A percentile compares a stretch with the other conserved stretches of the same genome.
Conservation (phyloP, 2,329 filamentous ascomycete genomes). For the Arthrobotrys megalospora region DNA sequence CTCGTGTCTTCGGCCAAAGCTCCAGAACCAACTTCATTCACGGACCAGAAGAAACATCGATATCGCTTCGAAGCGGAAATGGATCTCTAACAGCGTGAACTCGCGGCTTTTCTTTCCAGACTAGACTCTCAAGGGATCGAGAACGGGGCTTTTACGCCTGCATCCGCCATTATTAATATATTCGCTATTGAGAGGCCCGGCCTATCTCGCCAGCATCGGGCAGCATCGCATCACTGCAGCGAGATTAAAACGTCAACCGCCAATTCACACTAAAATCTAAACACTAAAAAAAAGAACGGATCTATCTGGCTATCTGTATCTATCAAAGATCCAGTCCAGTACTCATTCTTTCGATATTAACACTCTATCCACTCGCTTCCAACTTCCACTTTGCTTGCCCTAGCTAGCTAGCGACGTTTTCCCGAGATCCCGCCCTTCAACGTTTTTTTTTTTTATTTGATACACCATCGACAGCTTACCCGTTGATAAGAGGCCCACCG, state of each 20-base stretch:
- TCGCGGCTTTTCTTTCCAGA: constrained; percentile 32
- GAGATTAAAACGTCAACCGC: constrained; percentile 6
- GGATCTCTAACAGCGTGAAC: constrained; percentile 36
- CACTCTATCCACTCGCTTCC: constrained; percentile 51
- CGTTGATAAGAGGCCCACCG: constrained; percentile 47
- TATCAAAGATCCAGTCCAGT: neutral
- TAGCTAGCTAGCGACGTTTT: constrained; percentile 26
- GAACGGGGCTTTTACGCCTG: constrained; percentile 25
- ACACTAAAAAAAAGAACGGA: neutral
- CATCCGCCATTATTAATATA: constrained; percentile 45
- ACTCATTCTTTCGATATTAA: constrained; percentile 8
- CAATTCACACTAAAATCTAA: constrained; percentile 2
- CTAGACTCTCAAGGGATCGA: constrained; percentile 24
- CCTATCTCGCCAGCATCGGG: constrained; percentile 51
- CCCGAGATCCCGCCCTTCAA: constrained; percentile 45
- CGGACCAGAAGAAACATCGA: constrained; percentile 12
- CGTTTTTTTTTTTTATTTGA: constrained; percentile 36
- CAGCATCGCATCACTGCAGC: constrained; percentile 46
- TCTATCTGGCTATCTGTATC: neutral
- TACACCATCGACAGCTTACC: constrained; percentile 38
- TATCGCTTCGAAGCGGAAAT: constrained; percentile 32
- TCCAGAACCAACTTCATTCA: constrained; percentile 15
- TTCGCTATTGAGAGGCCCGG: constrained; percentile 26
- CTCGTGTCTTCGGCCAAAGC: neutral
- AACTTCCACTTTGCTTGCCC: constrained; percentile 33